Evolutionary conservation across 169 alveolate species (phyloP).

Genomic region (Cryptosporidium parvum): DNA sequence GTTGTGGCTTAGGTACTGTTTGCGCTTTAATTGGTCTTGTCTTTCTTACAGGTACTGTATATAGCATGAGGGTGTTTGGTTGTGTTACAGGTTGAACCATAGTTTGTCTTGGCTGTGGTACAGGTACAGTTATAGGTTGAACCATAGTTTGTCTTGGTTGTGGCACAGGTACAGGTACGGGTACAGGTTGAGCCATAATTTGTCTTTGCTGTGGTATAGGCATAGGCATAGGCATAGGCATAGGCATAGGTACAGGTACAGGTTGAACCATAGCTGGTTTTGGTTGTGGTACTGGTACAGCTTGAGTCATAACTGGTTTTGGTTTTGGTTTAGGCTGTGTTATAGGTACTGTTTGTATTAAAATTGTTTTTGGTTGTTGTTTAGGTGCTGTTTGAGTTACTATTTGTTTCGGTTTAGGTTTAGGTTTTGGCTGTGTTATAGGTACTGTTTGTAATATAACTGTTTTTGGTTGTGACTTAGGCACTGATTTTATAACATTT

Average conservation of each 20-base stretch:
- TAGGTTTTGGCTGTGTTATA: constrained; percentile 5
- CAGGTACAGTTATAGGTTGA: not conserved
- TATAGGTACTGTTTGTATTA: not conserved
- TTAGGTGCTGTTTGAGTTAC: not conserved
- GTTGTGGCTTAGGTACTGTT: not conserved
- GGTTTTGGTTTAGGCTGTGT: constrained; percentile 5
- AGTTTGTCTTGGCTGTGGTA: constrained; percentile 1
- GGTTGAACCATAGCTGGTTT: not conserved
- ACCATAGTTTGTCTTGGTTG: not conserved
- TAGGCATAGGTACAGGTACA: not conserved
- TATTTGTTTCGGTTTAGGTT: not conserved
- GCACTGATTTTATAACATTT: not conserved
- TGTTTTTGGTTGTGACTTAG: not conserved
- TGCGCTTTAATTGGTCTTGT: not conserved
- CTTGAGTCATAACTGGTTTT: not conserved
- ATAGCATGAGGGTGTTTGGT: not conserved
- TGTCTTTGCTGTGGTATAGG: constrained; percentile 5
- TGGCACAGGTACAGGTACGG: not conserved
- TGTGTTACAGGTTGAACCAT: not conserved
- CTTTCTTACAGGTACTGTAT: not conserved
- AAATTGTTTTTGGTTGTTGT: constrained; percentile 6
- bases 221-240: not conserved
- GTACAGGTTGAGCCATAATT: not conserved
- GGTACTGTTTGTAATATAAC: not conserved
- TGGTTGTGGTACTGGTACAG: constrained; percentile 18